These are phyloP conservation scores for Hypoxylon sp. DNA, from an alignment of 2,329 filamentous ascomycete genomes.

Conservation along the genomic window DNA sequence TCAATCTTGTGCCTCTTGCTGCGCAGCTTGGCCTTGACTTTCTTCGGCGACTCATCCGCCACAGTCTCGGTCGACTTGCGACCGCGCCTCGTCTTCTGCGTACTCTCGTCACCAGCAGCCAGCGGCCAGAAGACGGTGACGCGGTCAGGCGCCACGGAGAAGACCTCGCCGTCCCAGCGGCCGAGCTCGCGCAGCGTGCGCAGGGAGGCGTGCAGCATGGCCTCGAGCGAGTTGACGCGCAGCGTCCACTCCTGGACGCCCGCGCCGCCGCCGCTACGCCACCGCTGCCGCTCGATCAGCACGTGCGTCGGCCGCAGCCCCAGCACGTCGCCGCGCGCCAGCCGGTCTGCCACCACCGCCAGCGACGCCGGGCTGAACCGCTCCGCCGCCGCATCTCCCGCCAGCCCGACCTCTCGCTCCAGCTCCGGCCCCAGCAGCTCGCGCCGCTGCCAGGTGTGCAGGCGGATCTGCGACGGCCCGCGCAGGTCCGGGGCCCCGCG, in stretches of 20 bases:
- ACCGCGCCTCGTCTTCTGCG: constrained; percentile 5
- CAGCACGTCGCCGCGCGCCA: constrained; percentile 50
- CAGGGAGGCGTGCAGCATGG: constrained; percentile 78
- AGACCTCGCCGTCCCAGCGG: constrained; percentile 53
- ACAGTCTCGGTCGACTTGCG: not conserved
- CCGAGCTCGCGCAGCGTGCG: constrained; percentile 60
- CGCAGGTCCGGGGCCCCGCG: constrained; percentile 8
- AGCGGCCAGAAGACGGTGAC: constrained; percentile 62
- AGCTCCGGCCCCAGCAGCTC: constrained; percentile 37
- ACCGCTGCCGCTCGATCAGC: constrained; percentile 70
- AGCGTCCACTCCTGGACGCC: constrained; percentile 84
- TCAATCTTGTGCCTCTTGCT: constrained; percentile 70
- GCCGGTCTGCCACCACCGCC: constrained; percentile 45
- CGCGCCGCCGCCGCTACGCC: constrained; percentile 67
- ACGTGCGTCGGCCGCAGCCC: constrained; percentile 69
- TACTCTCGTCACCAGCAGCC: not conserved
- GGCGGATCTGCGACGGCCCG: constrained; percentile 31
- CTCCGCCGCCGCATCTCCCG: constrained; percentile 8
- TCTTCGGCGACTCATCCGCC: constrained; percentile 38
- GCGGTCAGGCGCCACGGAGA: constrained; percentile 60
- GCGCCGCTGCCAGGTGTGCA: constrained; percentile 49
- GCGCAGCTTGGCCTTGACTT: constrained; percentile 49
- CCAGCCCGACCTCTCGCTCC: no score
- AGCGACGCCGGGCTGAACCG: constrained; percentile 48
- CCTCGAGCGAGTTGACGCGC: constrained; percentile 81